phyloP scores from a whole-genome alignment of 78 protist genomes.

The Cavenderia fasciculata region DNA sequence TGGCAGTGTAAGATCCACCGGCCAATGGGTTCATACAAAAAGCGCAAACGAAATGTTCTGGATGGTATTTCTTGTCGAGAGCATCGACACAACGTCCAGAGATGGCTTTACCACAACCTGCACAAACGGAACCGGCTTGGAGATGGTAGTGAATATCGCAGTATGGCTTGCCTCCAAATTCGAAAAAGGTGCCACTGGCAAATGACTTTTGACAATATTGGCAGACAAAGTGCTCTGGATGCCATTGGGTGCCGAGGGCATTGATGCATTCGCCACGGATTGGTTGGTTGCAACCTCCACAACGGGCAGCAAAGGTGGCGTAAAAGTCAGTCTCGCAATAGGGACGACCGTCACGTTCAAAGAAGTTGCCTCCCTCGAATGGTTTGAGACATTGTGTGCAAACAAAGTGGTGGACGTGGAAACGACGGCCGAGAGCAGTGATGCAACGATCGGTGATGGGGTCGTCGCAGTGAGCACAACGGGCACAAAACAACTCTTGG shows the following conservation, averaged over 20 bases:
- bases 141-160: conserved; percentile 83
- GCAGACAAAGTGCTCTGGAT: conserved; percentile 85
- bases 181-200: conserved; percentile 71
- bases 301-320: conserved; percentile 56
- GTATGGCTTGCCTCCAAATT: conserved; percentile 82
- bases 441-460: conserved; percentile 83
- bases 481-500: conserved; percentile 77
- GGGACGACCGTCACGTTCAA: conserved; percentile 82
- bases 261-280: conserved; percentile 83
- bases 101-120: conserved; percentile 80
- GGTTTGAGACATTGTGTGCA: conserved; percentile 84
- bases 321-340: conserved; percentile 83
- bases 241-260: conserved; percentile 86
- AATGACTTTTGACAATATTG: conserved; percentile 73
- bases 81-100: conserved; percentile 81
- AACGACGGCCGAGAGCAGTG: conserved; percentile 82
- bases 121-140: conserved; percentile 77
- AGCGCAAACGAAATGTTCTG: conserved; percentile 87
- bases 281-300: conserved; percentile 75
- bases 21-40: conserved; percentile 82
- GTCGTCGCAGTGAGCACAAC: conserved; percentile 84
- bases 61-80: conserved; percentile 84
- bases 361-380: conserved; percentile 80
- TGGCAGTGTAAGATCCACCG: conserved; percentile 76
- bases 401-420: conserved; percentile 81